A percentile compares a stretch with the other conserved stretches of the same genome.
Evolutionary conservation across 306 rosid genomes (phyloP).

Genomic region (Cucurbita maxima): DNA sequence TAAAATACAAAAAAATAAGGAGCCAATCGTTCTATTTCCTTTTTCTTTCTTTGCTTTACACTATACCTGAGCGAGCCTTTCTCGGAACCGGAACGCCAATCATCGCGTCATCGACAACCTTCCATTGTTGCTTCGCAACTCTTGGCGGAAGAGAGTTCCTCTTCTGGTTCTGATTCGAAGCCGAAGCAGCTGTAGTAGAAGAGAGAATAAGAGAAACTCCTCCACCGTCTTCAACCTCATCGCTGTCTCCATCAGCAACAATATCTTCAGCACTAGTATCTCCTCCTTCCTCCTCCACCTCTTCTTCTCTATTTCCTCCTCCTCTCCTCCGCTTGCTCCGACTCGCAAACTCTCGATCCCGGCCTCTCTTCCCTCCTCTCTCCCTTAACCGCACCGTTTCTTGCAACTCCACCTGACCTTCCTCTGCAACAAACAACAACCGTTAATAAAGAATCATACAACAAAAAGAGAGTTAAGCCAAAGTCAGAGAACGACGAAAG

Average conservation of each 20-base stretch:
- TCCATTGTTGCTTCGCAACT: constrained; percentile 15
- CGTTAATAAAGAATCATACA: background rate
- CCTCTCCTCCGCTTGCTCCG: constrained; percentile 33
- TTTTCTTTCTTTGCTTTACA: background rate
- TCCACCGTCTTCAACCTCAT: constrained; percentile 13
- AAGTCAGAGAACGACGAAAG: background rate
- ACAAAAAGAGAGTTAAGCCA: background rate
- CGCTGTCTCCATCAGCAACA: constrained; percentile 25
- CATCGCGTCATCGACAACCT: constrained; percentile 21
- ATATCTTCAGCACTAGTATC: constrained; percentile 31
- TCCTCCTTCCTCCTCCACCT: constrained; percentile 16
- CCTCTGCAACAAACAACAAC: constrained; percentile 15
- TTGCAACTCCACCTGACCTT: constrained; percentile 23
- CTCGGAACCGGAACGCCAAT: constrained; percentile 53
- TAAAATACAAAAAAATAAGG: background rate
- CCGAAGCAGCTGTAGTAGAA: constrained; percentile 3
- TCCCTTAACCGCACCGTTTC: constrained; percentile 18
- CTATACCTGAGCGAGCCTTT: constrained; percentile 75
- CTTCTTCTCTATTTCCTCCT: constrained; percentile 17
- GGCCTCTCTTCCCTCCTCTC: constrained; percentile 19
- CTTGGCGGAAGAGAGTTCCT: constrained; percentile 17
- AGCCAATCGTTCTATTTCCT: background rate
- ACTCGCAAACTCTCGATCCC: constrained; percentile 15
- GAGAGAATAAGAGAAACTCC: constrained; percentile 23
- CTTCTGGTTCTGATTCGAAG: constrained; percentile 25